Evolutionary conservation across 2,329 filamentous ascomycete species (phyloP), one percentile per base, ranked within the genome.

Genomic region (Ilyonectria mors-panacis): DNA sequence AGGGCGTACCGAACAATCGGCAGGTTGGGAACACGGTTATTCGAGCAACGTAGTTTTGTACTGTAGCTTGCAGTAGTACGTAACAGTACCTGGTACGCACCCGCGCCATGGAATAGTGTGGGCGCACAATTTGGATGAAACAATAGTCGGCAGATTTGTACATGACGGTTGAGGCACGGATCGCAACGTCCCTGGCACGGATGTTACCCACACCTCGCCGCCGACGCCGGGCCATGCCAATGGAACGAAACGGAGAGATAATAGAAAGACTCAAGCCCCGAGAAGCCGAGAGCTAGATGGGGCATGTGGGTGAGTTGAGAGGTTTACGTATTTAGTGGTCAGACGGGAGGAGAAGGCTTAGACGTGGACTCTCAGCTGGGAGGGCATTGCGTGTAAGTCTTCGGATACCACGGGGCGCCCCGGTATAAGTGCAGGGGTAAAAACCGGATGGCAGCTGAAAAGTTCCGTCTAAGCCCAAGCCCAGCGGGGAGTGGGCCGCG

Each of bases 51-150:
- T 39, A 6, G 12, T 17, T 39, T n/a, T 44, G 4, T n/a, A 10
- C 28, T 5, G 28, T 35, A 33, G 8, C n/a, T n/a, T 33, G 8
- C 28, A 9, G 26, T n/a, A n/a, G 12, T 30, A 51, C 47, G 15
- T 26, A n/a, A 23, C 10, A 30, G n/a, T n/a, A n/a, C 28, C 10
- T 15, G 10, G 28, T 33, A 54, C 42, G 42, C 6, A 44, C 37
- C 37, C 13, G 17, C 37, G 9, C 17, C n/a, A 51, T 30, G 8
- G 17, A 8, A 19, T 30, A 39, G 39, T 50, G 57, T 57, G 63
- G 44, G 23, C 51, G 59, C 50, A 65, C 48, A 63, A 59, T 67
- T 39, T 67, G 33, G 42, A 64, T 64, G 65, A 67, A 64, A 67
- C 65, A 63, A 59, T 39, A 50, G 28, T 53, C 59, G 58, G 39